A percentile compares a stretch with the other conserved stretches of the same genome.
phyloP scores from a whole-genome alignment of 1,139 yeast species.

The Taphrina wiesneri region DNA sequence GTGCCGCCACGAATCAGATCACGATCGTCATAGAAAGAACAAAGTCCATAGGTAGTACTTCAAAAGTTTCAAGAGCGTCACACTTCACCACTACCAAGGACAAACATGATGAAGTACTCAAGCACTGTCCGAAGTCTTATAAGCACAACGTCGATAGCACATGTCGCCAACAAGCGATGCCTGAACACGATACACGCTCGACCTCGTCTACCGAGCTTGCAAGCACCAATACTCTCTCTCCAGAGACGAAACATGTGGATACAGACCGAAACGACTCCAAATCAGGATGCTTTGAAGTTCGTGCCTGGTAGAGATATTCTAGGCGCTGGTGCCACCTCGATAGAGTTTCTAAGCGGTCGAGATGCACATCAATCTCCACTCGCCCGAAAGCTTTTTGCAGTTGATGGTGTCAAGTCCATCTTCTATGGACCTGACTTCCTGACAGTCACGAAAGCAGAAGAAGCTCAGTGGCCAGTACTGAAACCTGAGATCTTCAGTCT shows the following conservation, averaged over 20 bases:
- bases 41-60: neutral
- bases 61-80: neutral
- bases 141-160: neutral
- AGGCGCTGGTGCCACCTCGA: constrained; percentile 49
- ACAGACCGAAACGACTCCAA: constrained; percentile 77
- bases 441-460: constrained; percentile 71
- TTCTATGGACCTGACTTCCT: constrained; percentile 88
- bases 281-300: constrained; percentile 87
- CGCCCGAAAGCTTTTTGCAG: constrained; percentile 72
- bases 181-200: neutral
- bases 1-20: neutral
- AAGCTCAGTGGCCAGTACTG: constrained; percentile 66
- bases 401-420: constrained; percentile 72
- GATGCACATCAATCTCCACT: constrained; percentile 77
- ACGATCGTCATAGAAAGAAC: neutral
- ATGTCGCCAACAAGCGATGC: neutral
- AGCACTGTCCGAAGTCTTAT: neutral
- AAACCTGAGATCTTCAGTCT: constrained; percentile 88
- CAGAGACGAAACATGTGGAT: constrained; percentile 45
- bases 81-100: neutral
- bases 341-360: constrained; percentile 68
- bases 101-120: neutral
- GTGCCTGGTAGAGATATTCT: constrained; percentile 67
- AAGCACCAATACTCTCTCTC: neutral
- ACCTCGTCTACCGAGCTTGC: neutral